These are phyloP conservation scores for Psilocybe tampanensis DNA, from an alignment of 768 basidiomycete genomes.

Conservation along the genomic window DNA sequence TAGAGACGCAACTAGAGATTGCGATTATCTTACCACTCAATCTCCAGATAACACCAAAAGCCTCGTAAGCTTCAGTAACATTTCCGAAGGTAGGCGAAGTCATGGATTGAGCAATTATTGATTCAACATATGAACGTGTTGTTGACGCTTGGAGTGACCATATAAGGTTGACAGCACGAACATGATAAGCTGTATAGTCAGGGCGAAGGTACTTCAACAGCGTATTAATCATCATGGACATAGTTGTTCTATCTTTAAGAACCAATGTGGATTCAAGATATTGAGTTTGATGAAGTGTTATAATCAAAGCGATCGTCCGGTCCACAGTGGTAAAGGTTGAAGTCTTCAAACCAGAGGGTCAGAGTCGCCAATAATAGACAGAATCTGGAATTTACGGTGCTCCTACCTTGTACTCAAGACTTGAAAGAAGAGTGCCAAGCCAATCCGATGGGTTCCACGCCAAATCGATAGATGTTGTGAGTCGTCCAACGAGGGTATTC, in stretches of 20 bases:
- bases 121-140: slow-evolving; percentile 67
- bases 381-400: slow-evolving; percentile 13
- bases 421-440: slow-evolving; percentile 56
- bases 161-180: slow-evolving; percentile 77
- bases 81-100: slow-evolving; percentile 50
- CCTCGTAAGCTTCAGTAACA: slow-evolving; percentile 69
- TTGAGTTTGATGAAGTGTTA: slow-evolving; percentile 55
- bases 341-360: slow-evolving; percentile 37
- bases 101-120: slow-evolving; percentile 76
- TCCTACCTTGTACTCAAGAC: slow-evolving; percentile 58
- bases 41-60: slow-evolving; percentile 93
- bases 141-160: slow-evolving; percentile 75
- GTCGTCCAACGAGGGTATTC: slow-evolving; percentile 47
- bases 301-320: slow-evolving; percentile 54
- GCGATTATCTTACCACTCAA: slow-evolving; percentile 61
- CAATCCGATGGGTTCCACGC: slow-evolving; percentile 69
- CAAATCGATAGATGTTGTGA: slow-evolving; percentile 41
- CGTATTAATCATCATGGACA: slow-evolving; percentile 65
- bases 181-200: slow-evolving; percentile 71
- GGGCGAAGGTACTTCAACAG: slow-evolving; percentile 76
- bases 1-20: background rate
- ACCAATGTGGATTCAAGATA: slow-evolving; percentile 53
- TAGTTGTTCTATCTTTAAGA: slow-evolving; percentile 56
- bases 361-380: slow-evolving; percentile 11
- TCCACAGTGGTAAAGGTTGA: slow-evolving; percentile 73